Evolutionary conservation across 441 rosid genomes (phyloP).

Genomic region (Jatropha multifida): DNA sequence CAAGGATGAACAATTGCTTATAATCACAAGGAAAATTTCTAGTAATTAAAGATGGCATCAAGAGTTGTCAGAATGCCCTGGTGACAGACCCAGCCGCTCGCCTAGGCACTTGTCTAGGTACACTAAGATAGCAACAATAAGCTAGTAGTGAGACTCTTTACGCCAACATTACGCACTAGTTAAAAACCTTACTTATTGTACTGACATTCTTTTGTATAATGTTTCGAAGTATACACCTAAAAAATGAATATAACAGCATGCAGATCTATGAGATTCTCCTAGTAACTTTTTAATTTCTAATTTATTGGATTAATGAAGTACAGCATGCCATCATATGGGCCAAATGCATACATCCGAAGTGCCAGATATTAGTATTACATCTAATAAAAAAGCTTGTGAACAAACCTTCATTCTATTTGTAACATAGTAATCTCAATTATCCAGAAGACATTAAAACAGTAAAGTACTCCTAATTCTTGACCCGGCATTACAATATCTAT

Average conservation of each 20-base stretch:
- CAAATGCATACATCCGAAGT: no score
- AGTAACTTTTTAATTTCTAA: background rate
- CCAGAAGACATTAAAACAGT: no score
- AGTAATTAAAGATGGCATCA: conserved; percentile 13
- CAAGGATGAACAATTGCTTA: conserved; percentile 19
- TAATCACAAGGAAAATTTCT: conserved; percentile 17
- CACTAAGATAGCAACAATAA: conserved; percentile 27
- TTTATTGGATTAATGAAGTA: no score
- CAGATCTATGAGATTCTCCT: background rate
- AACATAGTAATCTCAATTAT: no score
- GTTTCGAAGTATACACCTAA: background rate
- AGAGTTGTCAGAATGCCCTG: conserved; percentile 18
- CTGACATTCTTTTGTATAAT: background rate
- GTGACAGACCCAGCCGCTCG: conserved; percentile 24
- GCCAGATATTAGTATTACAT: no score
- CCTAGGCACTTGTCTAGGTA: conserved; percentile 19
- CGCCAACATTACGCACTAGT: background rate
- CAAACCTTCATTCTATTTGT: no score
- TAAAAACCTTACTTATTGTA: background rate
- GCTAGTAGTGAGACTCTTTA: conserved; percentile 27
- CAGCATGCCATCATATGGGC: no score
- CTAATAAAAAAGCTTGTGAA: no score
- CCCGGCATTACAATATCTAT: no score
- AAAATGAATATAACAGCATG: no score
- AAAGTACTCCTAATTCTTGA: no score